Evolutionary conservation across 257 asterid genomes (phyloP).

Genomic region (Agastache rugosa): DNA sequence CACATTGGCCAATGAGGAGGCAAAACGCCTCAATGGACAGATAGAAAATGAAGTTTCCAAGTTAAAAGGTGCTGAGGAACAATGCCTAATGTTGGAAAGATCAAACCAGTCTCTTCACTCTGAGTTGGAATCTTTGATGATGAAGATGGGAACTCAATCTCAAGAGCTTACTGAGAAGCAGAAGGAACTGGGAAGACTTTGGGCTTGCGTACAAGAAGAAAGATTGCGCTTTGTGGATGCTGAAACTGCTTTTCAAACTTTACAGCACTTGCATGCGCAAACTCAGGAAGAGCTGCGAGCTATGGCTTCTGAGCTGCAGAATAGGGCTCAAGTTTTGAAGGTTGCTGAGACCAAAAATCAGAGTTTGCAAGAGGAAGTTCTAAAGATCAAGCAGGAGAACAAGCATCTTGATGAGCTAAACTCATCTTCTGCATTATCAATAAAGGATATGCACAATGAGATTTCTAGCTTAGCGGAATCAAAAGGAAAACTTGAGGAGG

Average conservation of each 20-base stretch:
- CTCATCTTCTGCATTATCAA: constrained; percentile 66
- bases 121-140: constrained; percentile 76
- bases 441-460: constrained; percentile 71
- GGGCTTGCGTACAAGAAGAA: constrained; percentile 93
- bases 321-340: constrained; percentile 62
- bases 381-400: constrained; percentile 73
- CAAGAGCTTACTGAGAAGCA: constrained; percentile 93
- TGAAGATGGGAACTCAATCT: constrained; percentile 76
- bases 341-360: constrained; percentile 62
- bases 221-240: constrained; percentile 90
- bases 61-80: constrained; percentile 83
- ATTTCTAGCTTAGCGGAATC: constrained; percentile 64
- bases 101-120: constrained; percentile 78
- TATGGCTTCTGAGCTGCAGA: constrained; percentile 74
- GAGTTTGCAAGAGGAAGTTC: constrained; percentile 71
- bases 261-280: constrained; percentile 89
- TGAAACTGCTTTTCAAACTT: constrained; percentile 92
- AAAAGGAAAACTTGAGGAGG: constrained; percentile 76
- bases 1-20: constrained; percentile 64
- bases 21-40: constrained; percentile 66
- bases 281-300: constrained; percentile 88
- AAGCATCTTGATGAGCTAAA: constrained; percentile 64
- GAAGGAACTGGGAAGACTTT: constrained; percentile 78
- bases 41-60: constrained; percentile 62
- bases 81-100: constrained; percentile 64